phyloP scores from a whole-genome alignment of 208 protist species.

The Acanthamoeba triangularis region DNA sequence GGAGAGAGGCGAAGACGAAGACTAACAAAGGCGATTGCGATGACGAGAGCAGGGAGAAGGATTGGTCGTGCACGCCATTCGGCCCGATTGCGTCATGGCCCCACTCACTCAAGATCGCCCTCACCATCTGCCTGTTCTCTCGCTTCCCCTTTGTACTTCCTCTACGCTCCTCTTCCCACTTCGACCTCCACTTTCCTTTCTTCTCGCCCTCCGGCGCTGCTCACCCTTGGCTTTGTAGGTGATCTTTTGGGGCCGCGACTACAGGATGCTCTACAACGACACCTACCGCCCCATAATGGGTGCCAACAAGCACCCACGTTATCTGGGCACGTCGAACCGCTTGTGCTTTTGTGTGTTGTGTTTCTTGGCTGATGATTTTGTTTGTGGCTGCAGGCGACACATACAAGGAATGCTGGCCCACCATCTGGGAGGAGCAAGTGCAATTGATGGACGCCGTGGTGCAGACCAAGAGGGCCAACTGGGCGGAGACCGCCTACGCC shows the following conservation, averaged over 20 bases:
- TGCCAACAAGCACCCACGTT: constrained; percentile 6
- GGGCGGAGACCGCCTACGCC: neutral
- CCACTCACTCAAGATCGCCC: neutral
- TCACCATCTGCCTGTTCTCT: constrained; percentile 37
- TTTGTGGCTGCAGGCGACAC: neutral
- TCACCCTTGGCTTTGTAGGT: neutral
- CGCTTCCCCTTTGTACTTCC: neutral
- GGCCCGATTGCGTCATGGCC: constrained; percentile 53
- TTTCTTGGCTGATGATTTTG: neutral
- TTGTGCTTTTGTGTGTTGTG: neutral
- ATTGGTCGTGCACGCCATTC: constrained; percentile 22
- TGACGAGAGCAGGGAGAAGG: neutral
- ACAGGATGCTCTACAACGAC: constrained; percentile 46
- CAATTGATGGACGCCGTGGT: neutral
- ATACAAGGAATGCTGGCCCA: neutral
- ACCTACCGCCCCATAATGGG: constrained; percentile 19
- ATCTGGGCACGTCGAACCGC: neutral
- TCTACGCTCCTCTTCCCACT: too few species aligned
- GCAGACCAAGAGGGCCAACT: neutral
- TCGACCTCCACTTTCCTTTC: too few species aligned
- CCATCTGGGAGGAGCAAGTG: neutral
- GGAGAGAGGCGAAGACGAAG: too few species aligned
- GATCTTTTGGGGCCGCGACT: constrained; percentile 60
- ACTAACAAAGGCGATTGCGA: too few species aligned
- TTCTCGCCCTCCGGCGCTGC: neutral